Evolutionary conservation across 148 eudicot species (phyloP).

Genomic region (Rhododendron williamsianum): DNA sequence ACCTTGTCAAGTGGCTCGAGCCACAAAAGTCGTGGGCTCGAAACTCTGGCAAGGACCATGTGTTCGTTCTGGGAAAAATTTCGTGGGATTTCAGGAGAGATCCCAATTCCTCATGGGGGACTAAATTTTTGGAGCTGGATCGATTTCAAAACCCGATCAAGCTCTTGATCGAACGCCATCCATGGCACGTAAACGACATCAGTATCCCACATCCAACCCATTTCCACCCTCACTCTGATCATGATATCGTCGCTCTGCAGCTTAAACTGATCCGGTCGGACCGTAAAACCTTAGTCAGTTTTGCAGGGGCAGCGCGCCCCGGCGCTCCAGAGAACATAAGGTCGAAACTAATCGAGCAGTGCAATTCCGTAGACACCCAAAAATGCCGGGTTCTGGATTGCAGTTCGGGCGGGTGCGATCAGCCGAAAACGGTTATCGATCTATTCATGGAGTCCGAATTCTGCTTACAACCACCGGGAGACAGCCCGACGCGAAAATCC

Average conservation of each 20-base stretch:
- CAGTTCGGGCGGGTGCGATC: conserved; percentile 26
- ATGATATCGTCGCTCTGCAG: conserved; percentile 52
- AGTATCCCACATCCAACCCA: conserved; percentile 78
- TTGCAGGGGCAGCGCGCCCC: conserved; percentile 60
- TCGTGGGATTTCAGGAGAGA: conserved; percentile 75
- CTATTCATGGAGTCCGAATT: conserved; percentile 67
- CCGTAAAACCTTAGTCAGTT: conserved; percentile 42
- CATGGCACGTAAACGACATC: conserved; percentile 68
- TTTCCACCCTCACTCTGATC: conserved; percentile 70
- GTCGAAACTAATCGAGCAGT: conserved; percentile 52
- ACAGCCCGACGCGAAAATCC: conserved; percentile 74
- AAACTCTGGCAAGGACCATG: conserved; percentile 60
- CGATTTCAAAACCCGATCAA: conserved; percentile 60
- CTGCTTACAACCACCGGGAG: conserved; percentile 82
- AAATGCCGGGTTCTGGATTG: conserved; percentile 52
- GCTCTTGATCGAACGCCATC: conserved; percentile 71
- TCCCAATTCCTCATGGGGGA: conserved; percentile 45
- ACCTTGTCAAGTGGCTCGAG: conserved; percentile 58
- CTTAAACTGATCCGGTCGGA: conserved; percentile 21
- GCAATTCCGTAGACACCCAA: conserved; percentile 20
- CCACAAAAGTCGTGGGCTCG: conserved; percentile 40
- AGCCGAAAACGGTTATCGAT: conserved; percentile 33
- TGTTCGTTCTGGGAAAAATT: conserved; percentile 66
- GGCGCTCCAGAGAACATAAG: conserved; percentile 39
- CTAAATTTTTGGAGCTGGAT: conserved; percentile 39